Conservation (phyloP, 805 yeast genomes). For the Candida tibetensis region DNA sequence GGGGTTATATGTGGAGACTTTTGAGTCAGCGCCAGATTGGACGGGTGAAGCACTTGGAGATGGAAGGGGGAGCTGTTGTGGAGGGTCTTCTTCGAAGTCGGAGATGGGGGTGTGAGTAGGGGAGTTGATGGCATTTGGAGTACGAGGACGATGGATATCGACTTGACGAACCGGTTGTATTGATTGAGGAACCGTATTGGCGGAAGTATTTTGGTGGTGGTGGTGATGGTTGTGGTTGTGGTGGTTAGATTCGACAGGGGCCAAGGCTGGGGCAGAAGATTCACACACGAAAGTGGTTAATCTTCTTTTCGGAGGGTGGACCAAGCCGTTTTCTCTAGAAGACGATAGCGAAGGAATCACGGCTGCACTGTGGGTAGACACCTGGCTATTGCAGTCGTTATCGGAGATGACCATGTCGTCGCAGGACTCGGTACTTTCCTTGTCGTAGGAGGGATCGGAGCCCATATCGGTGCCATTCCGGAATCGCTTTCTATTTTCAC, state of each 20-base stretch:
- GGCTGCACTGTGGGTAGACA: conserved; percentile 11
- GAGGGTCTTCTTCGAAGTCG: conserved; percentile 32
- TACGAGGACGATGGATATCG: conserved; percentile 16
- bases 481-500: conserved; percentile 27
- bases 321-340: conserved; percentile 16
- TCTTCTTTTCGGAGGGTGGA: conserved; percentile 40
- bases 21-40: conserved; percentile 15
- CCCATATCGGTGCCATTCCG: conserved; percentile 14
- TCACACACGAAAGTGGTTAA: conserved; percentile 14
- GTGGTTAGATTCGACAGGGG: background rate
- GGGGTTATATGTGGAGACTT: conserved; percentile 21
- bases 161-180: conserved; percentile 1
- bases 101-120: conserved; percentile 36
- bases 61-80: conserved; percentile 58
- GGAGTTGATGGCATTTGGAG: conserved; percentile 28
- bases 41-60: conserved; percentile 59
- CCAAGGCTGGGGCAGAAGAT: background rate
- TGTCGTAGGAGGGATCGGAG: conserved; percentile 11
- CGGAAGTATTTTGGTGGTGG: background rate
- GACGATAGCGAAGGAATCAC: conserved; percentile 9
- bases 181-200: background rate
- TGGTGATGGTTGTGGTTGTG: background rate
- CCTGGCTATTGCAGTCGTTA: conserved; percentile 25
- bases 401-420: conserved; percentile 39
- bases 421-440: conserved; percentile 20